Evolutionary conservation across 2,329 filamentous ascomycete genomes (phyloP).

Genomic region (Penicillium sp.): DNA sequence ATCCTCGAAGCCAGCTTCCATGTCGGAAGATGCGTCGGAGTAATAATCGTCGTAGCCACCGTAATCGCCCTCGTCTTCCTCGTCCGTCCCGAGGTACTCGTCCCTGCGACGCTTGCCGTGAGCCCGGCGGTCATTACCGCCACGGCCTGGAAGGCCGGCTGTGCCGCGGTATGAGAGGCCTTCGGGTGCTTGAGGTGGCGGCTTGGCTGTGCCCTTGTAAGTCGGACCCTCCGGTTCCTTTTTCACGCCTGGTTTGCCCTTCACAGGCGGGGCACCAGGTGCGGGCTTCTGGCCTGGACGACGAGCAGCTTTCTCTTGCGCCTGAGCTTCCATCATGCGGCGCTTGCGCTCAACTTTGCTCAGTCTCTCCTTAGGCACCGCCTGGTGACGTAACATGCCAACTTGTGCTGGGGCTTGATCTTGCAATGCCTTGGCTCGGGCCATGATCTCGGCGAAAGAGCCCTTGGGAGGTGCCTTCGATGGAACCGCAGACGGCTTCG

Average conservation of each 20-base stretch:
- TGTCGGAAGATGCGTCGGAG: slow-evolving; percentile 49
- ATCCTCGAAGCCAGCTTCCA: slow-evolving; percentile 50
- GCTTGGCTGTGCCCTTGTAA: slow-evolving; percentile 41
- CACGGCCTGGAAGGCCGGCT: slow-evolving; percentile 33
- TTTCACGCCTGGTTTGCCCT: slow-evolving; percentile 25
- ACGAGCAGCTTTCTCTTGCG: slow-evolving; percentile 39
- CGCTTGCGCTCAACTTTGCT: slow-evolving; percentile 56
- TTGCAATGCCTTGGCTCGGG: slow-evolving; percentile 55
- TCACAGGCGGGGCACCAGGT: slow-evolving; percentile 14
- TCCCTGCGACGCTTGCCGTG: slow-evolving; percentile 34
- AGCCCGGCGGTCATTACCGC: slow-evolving; percentile 27
- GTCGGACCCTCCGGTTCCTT: slow-evolving; percentile 33
- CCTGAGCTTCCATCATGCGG: slow-evolving; percentile 40
- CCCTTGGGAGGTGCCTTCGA: slow-evolving; percentile 54
- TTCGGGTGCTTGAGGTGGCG: slow-evolving; percentile 24
- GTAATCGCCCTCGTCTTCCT: slow-evolving; percentile 46
- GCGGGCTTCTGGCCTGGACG: slow-evolving; percentile 29
- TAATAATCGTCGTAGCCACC: slow-evolving; percentile 43
- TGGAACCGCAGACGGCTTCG: slow-evolving; percentile 11
- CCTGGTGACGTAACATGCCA: slow-evolving; percentile 58
- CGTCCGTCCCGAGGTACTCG: slow-evolving; percentile 48
- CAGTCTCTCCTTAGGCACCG: slow-evolving; percentile 53
- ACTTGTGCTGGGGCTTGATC: slow-evolving; percentile 46
- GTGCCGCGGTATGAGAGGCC: slow-evolving; percentile 43
- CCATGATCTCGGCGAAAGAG: slow-evolving; percentile 59